A percentile compares a stretch with the other conserved stretches of the same genome.
Evolutionary conservation across 768 basidiomycete species (phyloP).

Genomic region (Lactarius indigo): DNA sequence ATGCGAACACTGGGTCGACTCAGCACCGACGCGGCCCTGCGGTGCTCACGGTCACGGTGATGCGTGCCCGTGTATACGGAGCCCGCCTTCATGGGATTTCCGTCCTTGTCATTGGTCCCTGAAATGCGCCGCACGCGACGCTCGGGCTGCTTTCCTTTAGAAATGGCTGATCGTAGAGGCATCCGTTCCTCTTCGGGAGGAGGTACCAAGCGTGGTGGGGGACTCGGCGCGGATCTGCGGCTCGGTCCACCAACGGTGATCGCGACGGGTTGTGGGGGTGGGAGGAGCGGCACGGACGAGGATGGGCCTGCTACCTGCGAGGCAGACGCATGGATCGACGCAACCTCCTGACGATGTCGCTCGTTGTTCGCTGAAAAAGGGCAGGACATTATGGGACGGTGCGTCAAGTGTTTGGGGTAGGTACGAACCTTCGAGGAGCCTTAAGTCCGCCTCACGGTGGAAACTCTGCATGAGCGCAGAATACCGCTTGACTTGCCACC

Average conservation of each 20-base stretch:
- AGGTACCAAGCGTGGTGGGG: slow-evolving; percentile 14
- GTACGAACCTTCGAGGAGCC: slow-evolving; percentile 57
- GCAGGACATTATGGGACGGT: neutral
- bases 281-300: slow-evolving; percentile 8
- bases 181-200: slow-evolving; percentile 11
- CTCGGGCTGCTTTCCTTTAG: slow-evolving; percentile 19
- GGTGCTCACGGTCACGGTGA: slow-evolving; percentile 10
- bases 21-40: slow-evolving; percentile 16
- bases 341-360: slow-evolving; percentile 26
- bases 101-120: slow-evolving; percentile 16
- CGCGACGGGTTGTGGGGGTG: slow-evolving; percentile 14
- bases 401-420: neutral
- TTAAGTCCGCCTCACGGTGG: slow-evolving; percentile 70
- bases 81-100: slow-evolving; percentile 18
- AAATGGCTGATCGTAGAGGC: slow-evolving; percentile 11
- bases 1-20: slow-evolving; percentile 26
- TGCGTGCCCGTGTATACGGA: slow-evolving; percentile 19
- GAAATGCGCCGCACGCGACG: slow-evolving; percentile 18
- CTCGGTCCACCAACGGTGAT: slow-evolving; percentile 14
- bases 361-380: slow-evolving; percentile 28
- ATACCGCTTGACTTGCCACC: slow-evolving; percentile 81
- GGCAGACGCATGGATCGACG: slow-evolving; percentile 21
- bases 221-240: slow-evolving; percentile 4
- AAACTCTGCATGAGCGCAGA: slow-evolving; percentile 78
- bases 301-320: slow-evolving; percentile 20